A percentile compares a stretch with the other conserved stretches of the same genome.
phyloP scores from a whole-genome alignment of 139 green algal genomes.

The Diplosphaera chodatii region DNA sequence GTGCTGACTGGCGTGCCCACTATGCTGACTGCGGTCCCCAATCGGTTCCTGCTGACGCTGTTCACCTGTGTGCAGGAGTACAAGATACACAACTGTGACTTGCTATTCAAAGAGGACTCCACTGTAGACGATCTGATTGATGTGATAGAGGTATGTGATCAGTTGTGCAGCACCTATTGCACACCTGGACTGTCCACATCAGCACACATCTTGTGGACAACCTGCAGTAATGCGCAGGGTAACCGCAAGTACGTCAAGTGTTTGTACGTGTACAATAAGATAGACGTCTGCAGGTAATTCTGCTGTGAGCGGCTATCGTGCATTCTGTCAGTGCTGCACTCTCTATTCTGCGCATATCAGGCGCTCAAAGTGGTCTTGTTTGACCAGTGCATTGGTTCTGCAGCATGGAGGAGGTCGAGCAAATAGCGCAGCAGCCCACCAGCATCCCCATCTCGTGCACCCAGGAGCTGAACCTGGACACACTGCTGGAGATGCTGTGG shows the following conservation, averaged over 20 bases:
- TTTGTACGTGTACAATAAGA: slow-evolving; percentile 99
- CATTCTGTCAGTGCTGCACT: too few relatives aligned
- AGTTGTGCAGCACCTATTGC: neutral
- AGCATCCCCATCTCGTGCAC: slow-evolving; percentile 86
- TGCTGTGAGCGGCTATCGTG: too few relatives aligned
- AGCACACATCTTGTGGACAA: too few relatives aligned
- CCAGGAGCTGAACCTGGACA: slow-evolving; percentile 86
- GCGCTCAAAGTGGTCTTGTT: too few relatives aligned
- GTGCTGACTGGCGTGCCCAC: too few relatives aligned
- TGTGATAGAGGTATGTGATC: slow-evolving; percentile 76
- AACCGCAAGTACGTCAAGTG: slow-evolving; percentile 90
- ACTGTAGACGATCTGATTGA: slow-evolving; percentile 96
- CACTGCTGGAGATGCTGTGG: slow-evolving; percentile 90
- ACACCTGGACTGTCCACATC: too few relatives aligned
- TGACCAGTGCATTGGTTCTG: too few relatives aligned
- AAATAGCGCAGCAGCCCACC: slow-evolving; percentile 69
- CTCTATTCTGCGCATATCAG: too few relatives aligned
- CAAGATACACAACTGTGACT: slow-evolving; percentile 89
- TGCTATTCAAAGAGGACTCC: slow-evolving; percentile 87
- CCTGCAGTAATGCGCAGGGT: too few relatives aligned
- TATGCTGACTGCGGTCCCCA: too few relatives aligned
- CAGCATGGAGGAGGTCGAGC: slow-evolving; percentile 91
- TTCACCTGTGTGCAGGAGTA: slow-evolving; percentile 55
- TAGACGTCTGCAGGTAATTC: slow-evolving; percentile 41
- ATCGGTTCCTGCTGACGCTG: too few relatives aligned